Conservation (phyloP, 2,329 filamentous ascomycete genomes). For the Fusarium coicis region DNA sequence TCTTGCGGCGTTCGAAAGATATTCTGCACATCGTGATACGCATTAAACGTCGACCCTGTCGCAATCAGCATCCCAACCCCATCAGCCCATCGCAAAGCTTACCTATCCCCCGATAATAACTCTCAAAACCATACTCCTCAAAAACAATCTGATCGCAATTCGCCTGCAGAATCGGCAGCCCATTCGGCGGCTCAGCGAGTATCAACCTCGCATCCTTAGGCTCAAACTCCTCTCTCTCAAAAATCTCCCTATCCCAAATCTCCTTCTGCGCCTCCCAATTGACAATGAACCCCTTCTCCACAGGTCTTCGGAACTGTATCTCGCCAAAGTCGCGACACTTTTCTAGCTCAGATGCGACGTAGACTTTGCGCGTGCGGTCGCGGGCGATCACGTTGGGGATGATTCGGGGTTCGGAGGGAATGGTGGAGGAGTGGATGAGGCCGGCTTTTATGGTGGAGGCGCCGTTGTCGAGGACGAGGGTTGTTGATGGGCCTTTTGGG, state of each 20-base stretch:
- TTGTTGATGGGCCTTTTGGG: constrained; percentile 67
- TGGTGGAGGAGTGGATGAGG: constrained; percentile 64
- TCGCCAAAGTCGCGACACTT: constrained; percentile 90
- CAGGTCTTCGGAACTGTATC: constrained; percentile 84
- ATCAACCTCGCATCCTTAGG: constrained; percentile 80
- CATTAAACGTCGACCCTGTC: constrained; percentile 77
- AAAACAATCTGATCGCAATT: constrained; percentile 98
- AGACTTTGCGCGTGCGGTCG: constrained; percentile 80
- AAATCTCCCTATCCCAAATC: constrained; percentile 92
- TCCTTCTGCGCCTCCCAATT: constrained; percentile 97
- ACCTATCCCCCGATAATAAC: constrained; percentile 83
- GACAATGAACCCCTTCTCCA: constrained; percentile 94
- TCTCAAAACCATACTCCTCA: constrained; percentile 93
- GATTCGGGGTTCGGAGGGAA: constrained; percentile 69
- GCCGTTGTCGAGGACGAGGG: constrained; percentile 93
- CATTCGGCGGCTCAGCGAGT: constrained; percentile 87
- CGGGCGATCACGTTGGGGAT: constrained; percentile 92
- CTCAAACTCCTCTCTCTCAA: constrained; percentile 78
- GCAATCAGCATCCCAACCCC: neutral
- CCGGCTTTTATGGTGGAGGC: constrained; percentile 92
- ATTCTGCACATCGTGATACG: constrained; percentile 80
- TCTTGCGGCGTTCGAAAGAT: constrained; percentile 72
- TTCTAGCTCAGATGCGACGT: constrained; percentile 81
- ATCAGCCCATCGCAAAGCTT: constrained; percentile 29
- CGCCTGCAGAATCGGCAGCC: constrained; percentile 80